Percentiles rank a stretch among this genome's conserved stretches.
These are phyloP conservation scores for Kodamaea fukazawae DNA, from an alignment of 805 yeast species.

Conservation along the genomic window DNA sequence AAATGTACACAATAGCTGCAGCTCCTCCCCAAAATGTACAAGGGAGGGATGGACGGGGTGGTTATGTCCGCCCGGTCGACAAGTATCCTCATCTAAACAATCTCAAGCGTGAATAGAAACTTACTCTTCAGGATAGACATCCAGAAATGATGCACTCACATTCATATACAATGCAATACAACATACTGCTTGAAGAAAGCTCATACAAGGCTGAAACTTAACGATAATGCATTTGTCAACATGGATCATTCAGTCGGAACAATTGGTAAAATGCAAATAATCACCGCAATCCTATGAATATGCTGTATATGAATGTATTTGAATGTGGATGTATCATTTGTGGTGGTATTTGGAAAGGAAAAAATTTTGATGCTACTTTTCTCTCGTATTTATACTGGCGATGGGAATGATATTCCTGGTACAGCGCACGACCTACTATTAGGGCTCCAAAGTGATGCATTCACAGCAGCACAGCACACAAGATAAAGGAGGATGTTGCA, in stretches of 20 bases:
- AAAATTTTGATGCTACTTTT: conserved; percentile 3
- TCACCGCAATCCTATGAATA: conserved; percentile 34
- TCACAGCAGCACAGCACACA: no score
- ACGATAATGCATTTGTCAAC: conserved; percentile 56
- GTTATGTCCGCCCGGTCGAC: conserved; percentile 55
- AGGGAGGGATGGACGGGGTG: conserved; percentile 35
- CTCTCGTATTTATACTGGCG: conserved; percentile 6
- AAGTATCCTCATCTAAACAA: conserved; percentile 38
- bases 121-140: conserved; percentile 13
- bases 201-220: conserved; percentile 66
- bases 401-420: conserved; percentile 1
- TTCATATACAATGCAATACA: conserved; percentile 8
- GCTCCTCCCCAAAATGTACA: conserved; percentile 46
- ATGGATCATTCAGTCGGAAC: conserved; percentile 56
- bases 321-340: conserved; percentile 8
- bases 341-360: conserved; percentile 3
- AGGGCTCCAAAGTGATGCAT: not conserved
- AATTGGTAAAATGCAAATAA: conserved; percentile 54
- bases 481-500: no score
- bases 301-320: conserved; percentile 9
- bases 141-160: conserved; percentile 2
- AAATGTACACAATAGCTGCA: conserved; percentile 53
- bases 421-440: conserved; percentile 10
- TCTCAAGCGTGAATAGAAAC: conserved; percentile 7
- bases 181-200: conserved; percentile 21